Evolutionary conservation across 2,329 filamentous ascomycete genomes (phyloP), one percentile per base, ranked within the genome.

Genomic region (Penicillium concentricum): DNA sequence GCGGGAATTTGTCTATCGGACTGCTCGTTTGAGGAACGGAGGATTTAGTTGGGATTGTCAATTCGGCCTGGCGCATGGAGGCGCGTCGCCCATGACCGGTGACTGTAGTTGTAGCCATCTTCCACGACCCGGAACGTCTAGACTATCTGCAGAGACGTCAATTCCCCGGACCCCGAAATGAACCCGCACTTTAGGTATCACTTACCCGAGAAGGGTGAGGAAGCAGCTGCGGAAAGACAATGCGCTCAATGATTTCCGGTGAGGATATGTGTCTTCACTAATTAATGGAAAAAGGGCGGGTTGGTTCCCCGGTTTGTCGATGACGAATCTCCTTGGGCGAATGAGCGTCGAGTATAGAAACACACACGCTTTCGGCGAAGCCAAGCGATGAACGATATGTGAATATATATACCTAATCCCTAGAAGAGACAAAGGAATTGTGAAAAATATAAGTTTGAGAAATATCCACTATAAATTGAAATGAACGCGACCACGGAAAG

Each of bases 1-100:
- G 69, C 42, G 77, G 77, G 50, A 79, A 79, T 55, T 76, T 72
- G 61, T 79, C 77, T 55, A 72, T 60, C 42, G 71, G 72, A 48
- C 67, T 74, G 37, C 59, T 72, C 61, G 67, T 68, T 24, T 74
- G 71, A n/a, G 68, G 57, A 51, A 51, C 65, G 12, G 69, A 60
- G 20, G 65, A 52, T 35, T 66, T 69, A 20, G 62, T 67, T 53
- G 68, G 64, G n/a, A 68, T 61, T 55, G 72, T 68, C 57, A 73
- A 62, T 46, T 73, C 72, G 32, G 69, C 48, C 57, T 73, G 73
- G 60, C 69, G 69, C 61, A 74, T 70, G 37, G 74, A 75, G 48
- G 74, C 61, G 55, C 69, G 73, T 67, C 72, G 72, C 51, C 72
- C 74, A 61, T 73, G 71, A 42, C 72, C 73, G 41, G 72, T 73